These are phyloP conservation scores for Biancaea sappan DNA, from an alignment of 306 rosid species.

Conservation along the genomic window DNA sequence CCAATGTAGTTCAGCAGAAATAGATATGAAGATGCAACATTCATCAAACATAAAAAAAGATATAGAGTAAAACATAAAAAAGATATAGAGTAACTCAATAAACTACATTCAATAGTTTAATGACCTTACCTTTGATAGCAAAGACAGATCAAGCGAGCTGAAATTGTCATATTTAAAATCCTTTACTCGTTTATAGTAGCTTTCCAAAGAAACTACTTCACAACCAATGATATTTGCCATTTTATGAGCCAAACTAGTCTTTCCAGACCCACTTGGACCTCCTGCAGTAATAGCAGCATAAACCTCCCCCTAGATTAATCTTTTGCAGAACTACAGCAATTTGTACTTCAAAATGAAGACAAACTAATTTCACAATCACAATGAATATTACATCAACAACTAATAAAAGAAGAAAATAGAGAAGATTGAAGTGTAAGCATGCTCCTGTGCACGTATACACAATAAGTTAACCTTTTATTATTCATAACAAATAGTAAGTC, in stretches of 20 bases:
- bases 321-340: slow-evolving; percentile 21
- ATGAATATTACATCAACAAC: slow-evolving; percentile 16
- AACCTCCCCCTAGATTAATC: slow-evolving; percentile 33
- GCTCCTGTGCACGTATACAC: background rate
- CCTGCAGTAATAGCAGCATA: slow-evolving; percentile 60
- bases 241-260: slow-evolving; percentile 99
- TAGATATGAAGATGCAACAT: slow-evolving; percentile 27
- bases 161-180: slow-evolving; percentile 93
- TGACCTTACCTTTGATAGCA: slow-evolving; percentile 79
- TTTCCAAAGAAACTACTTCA: slow-evolving; percentile 94
- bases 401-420: slow-evolving; percentile 15
- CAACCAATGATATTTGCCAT: slow-evolving; percentile 99
- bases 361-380: slow-evolving; percentile 22
- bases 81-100: slow-evolving; percentile 15
- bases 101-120: slow-evolving; percentile 26
- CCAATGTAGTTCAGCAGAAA: slow-evolving; percentile 15
- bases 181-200: slow-evolving; percentile 86
- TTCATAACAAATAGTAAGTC: background rate
- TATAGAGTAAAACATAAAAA: background rate
- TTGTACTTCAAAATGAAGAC: slow-evolving; percentile 19
- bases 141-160: slow-evolving; percentile 78
- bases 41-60: slow-evolving; percentile 15
- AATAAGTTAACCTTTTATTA: slow-evolving; percentile 2
- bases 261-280: slow-evolving; percentile 99
- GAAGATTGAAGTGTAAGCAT: background rate